Evolutionary conservation across 805 yeast species (phyloP), one percentile per base, ranked within the genome.

Genomic region (Kurtzmaniella cleridarum): DNA sequence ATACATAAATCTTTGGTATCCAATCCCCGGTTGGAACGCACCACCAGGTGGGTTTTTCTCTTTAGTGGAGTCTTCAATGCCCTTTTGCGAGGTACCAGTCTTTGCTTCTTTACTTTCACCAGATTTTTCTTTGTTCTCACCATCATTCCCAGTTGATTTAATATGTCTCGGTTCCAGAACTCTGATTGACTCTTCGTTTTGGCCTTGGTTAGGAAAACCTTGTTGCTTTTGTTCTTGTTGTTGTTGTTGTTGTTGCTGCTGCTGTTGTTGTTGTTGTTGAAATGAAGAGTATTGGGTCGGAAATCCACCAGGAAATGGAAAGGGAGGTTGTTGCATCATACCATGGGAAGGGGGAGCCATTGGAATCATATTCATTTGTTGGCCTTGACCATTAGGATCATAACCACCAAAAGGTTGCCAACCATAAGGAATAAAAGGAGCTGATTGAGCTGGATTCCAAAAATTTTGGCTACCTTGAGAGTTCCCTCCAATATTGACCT

Each of bases 361-460:
- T 27, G 30, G 30, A 27, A 13, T 5, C 30, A 13, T 13, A 13
- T 13, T 13, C 9, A 12, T 9, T 12, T 13, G 14, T 9, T 12
- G 14, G 10, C 14, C 14, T 27, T 11, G 30, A 13, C 27, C 3
- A 27, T 32, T 5, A 4, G 34, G 24, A 17, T 15, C 24, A n/a
- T 12, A 12, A 11, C 30, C 30, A 5, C 15, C 15, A 28, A 13
- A 12, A 28, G 30, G 15, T 23, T 33, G 16, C 36, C 36, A 11
- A 5, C 37, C 37, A 51, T 39, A 45, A 16, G 86, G 85, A 11
- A 75, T 75, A 52, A 80, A 80, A 1, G 81, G 62, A 8, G 78
- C 60, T 3, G 84, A 80, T 14, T 80, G 62, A 5, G 82, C 84
- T 0, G 84, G 84, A 54, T 79, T 78, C 86, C 86, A 81, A 47